Percentiles rank a stretch among this genome's conserved stretches.
Evolutionary conservation across 768 basidiomycete species (phyloP).

Genomic region (Termitomyces sp.): DNA sequence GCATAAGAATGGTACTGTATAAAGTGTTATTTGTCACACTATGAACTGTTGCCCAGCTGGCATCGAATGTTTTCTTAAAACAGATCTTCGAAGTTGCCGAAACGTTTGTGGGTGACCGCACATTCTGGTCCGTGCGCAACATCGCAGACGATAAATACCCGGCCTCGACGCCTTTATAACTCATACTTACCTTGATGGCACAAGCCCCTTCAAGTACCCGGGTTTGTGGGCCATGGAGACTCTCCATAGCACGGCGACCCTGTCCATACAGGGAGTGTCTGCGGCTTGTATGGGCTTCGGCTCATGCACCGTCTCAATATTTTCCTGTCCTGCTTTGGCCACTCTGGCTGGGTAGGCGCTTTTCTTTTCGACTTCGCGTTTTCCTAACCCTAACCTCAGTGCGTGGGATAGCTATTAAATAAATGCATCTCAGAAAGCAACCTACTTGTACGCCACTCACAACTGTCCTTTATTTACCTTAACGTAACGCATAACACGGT

Average conservation of each 20-base stretch:
- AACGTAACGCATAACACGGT: too few relatives aligned
- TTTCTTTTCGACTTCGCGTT: constrained; percentile 16
- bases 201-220: too few relatives aligned
- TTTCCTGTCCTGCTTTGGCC: constrained; percentile 55
- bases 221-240: too few relatives aligned
- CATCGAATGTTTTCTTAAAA: background rate
- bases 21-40: constrained; percentile 8
- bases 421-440: too few relatives aligned
- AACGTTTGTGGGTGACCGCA: too few relatives aligned
- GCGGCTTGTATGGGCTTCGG: constrained; percentile 56
- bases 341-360: constrained; percentile 41
- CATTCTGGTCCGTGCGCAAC: background rate
- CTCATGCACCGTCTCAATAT: constrained; percentile 64
- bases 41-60: background rate
- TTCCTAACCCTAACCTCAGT: background rate
- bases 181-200: too few relatives aligned
- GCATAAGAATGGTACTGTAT: background rate
- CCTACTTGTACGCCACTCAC: too few relatives aligned
- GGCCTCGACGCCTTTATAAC: constrained; percentile 1
- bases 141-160: background rate
- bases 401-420: too few relatives aligned
- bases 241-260: constrained; percentile 73
- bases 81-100: too few relatives aligned
- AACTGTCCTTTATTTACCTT: too few relatives aligned
- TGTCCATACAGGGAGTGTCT: constrained; percentile 57